Percentiles rank a stretch among this genome's conserved stretches.
Conservation (phyloP, 2,329 filamentous ascomycete genomes). For the Rosellinia necatrix region DNA sequence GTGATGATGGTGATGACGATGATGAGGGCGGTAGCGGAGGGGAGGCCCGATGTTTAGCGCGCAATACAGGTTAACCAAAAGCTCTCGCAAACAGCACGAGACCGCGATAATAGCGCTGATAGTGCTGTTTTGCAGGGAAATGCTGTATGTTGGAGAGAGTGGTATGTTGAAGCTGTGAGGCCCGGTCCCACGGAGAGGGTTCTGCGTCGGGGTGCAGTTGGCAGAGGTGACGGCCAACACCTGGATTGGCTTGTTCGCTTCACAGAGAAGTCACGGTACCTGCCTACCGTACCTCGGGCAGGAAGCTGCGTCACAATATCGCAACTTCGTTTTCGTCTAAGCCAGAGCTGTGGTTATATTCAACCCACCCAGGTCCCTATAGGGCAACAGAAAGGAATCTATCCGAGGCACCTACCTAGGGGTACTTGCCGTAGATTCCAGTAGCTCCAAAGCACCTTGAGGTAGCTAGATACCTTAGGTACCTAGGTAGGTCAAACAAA, state of each 20-base stretch:
- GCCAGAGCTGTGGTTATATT: too few relatives aligned
- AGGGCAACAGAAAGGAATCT: too few relatives aligned
- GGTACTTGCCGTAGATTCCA: too few relatives aligned
- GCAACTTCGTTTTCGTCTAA: too few relatives aligned
- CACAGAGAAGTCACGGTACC: background rate
- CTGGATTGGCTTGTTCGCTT: background rate
- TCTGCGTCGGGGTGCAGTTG: background rate
- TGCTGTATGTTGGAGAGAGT: constrained; percentile 25
- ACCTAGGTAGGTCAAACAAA: too few relatives aligned
- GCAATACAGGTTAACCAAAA: constrained; percentile 40
- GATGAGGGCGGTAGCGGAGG: background rate
- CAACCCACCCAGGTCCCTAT: too few relatives aligned
- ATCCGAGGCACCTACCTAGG: too few relatives aligned
- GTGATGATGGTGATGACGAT: background rate
- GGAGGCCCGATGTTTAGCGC: constrained; percentile 10
- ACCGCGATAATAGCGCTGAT: constrained; percentile 34
- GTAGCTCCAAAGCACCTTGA: too few relatives aligned
- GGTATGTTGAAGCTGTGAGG: constrained; percentile 30
- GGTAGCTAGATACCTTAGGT: too few relatives aligned
- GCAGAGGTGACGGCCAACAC: background rate
- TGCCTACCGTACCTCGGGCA: too few relatives aligned
- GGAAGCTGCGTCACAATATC: too few relatives aligned
- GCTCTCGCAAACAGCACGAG: constrained; percentile 30
- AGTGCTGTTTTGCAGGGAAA: constrained; percentile 34
- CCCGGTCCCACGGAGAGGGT: background rate